phyloP scores from a whole-genome alignment of 2,329 filamentous ascomycete genomes.

The Hypoxylon sp. region DNA sequence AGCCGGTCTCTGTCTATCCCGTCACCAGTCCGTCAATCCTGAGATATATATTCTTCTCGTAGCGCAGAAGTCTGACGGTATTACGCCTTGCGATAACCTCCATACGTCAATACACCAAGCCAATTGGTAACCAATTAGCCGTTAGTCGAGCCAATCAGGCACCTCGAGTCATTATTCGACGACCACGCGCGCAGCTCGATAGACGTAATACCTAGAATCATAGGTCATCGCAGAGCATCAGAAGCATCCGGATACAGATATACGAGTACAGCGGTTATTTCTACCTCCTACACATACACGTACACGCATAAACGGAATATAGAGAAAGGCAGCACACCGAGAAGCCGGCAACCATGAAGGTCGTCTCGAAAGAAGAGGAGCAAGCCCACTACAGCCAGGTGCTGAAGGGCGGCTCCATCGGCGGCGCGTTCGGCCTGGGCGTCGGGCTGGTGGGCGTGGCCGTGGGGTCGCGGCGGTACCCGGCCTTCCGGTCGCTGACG shows the following conservation, averaged over 20 bases:
- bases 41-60: slow-evolving; percentile 7
- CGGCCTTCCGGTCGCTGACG: slow-evolving; percentile 81
- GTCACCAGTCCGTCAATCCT: background rate
- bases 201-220: background rate
- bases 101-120: background rate
- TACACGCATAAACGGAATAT: slow-evolving; percentile 3
- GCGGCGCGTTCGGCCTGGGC: slow-evolving; percentile 72
- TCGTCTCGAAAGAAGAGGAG: slow-evolving; percentile 94
- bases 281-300: no score
- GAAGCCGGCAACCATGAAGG: slow-evolving; percentile 74
- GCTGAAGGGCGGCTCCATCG: slow-evolving; percentile 78
- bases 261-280: background rate
- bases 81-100: slow-evolving; percentile 1
- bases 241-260: background rate
- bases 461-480: slow-evolving; percentile 74
- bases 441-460: slow-evolving; percentile 73
- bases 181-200: slow-evolving; percentile 11
- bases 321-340: slow-evolving; percentile 13
- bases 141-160: slow-evolving; percentile 1
- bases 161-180: slow-evolving; percentile 2
- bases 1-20: background rate
- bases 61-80: slow-evolving; percentile 8
- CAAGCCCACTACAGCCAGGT: slow-evolving; percentile 82
- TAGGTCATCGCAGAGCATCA: background rate
- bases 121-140: slow-evolving; percentile 6